A percentile compares a stretch with the other conserved stretches of the same genome.
Conservation (phyloP, 495 filamentous ascomycete genomes). For the Aspergillus sparsus region DNA sequence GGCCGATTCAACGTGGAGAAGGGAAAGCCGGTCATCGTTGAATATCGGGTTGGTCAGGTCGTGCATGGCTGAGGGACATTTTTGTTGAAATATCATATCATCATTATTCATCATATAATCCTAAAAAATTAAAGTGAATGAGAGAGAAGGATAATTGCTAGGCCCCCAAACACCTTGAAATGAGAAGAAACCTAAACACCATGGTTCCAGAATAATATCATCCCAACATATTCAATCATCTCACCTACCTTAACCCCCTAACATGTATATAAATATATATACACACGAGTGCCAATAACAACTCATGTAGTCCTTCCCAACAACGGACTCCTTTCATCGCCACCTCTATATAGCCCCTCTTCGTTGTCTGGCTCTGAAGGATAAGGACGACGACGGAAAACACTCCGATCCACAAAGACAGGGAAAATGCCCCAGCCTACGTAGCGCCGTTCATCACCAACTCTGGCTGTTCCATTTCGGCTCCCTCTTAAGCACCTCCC, state of each 20-base stretch:
- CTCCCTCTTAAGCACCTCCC: constrained; percentile 27
- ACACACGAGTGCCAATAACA: too few relatives aligned
- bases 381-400: neutral
- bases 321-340: constrained; percentile 35
- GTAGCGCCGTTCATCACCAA: constrained; percentile 12
- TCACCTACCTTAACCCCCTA: neutral
- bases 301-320: constrained; percentile 14
- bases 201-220: too few relatives aligned
- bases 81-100: neutral
- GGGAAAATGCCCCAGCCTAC: constrained; percentile 15
- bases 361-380: neutral
- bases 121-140: too few relatives aligned
- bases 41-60: constrained; percentile 63
- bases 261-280: too few relatives aligned
- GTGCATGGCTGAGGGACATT: constrained; percentile 18
- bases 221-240: too few relatives aligned
- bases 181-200: too few relatives aligned
- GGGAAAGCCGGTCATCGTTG: constrained; percentile 55
- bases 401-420: neutral
- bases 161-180: neutral
- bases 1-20: constrained; percentile 56
- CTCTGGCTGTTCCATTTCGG: constrained; percentile 15
- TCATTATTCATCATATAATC: too few relatives aligned
- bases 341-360: constrained; percentile 22
- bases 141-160: neutral